A percentile compares a stretch with the other conserved stretches of the same genome.
Evolutionary conservation across 441 rosid species (phyloP).

Genomic region (Syzygium malaccense): DNA sequence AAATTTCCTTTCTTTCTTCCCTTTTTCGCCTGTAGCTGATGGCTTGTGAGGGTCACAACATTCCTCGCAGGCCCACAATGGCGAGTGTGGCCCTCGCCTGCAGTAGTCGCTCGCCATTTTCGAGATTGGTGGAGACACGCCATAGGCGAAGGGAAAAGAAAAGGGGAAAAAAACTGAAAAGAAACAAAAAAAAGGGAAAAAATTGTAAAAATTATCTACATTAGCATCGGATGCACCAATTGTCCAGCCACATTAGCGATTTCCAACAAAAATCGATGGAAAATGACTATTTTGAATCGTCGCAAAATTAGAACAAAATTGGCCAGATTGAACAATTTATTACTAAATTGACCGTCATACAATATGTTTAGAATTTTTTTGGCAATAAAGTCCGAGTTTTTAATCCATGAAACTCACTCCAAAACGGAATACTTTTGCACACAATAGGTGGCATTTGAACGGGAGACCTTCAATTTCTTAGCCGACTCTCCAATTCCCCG

Average conservation of each 20-base stretch:
- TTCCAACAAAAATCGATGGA: neutral
- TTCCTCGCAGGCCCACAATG: too few species aligned
- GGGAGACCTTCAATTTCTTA: neutral
- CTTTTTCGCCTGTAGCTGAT: too few species aligned
- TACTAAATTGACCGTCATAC: fast-evolving
- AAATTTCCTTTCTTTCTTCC: too few species aligned
- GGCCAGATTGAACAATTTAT: neutral
- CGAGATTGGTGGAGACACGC: fast-evolving
- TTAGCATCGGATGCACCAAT: neutral
- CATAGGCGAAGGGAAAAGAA: neutral
- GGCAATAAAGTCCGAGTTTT: neutral
- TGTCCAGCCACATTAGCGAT: fast-evolving
- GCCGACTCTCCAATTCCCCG: neutral
- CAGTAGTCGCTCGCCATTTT: neutral
- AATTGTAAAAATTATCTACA: neutral
- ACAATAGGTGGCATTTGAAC: neutral
- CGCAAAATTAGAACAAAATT: neutral
- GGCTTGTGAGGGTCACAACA: too few species aligned
- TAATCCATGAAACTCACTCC: neutral
- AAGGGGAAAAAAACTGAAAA: neutral
- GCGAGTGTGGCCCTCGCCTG: too few species aligned
- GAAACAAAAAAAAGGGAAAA: neutral
- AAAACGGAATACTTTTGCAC: neutral
- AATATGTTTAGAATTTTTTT: neutral
- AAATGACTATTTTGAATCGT: neutral